phyloP scores from a whole-genome alignment of 306 rosid species.

The Aeschynomene evenia region DNA sequence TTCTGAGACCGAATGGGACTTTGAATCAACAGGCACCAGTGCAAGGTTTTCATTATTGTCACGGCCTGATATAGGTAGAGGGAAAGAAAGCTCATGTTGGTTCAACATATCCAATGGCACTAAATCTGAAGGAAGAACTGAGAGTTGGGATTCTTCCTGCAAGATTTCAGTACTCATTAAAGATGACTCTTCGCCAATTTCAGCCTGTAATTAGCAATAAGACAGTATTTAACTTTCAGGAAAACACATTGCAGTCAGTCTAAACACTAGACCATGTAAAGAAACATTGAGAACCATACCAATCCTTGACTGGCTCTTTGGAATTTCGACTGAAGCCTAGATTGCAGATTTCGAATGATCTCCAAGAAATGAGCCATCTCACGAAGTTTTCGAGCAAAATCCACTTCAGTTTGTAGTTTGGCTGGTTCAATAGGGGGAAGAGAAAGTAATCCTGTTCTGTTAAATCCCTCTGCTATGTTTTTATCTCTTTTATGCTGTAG shows the following conservation, averaged over 20 bases:
- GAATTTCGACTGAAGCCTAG: constrained; percentile 63
- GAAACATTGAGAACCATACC: constrained; percentile 48
- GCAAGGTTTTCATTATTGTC: constrained; percentile 54
- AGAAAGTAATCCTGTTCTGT: constrained; percentile 42
- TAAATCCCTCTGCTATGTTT: constrained; percentile 36
- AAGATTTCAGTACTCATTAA: constrained; percentile 41
- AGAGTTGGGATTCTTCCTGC: constrained; percentile 59
- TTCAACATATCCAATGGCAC: constrained; percentile 44
- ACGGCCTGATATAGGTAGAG: constrained; percentile 41
- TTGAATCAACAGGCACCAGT: constrained; percentile 48
- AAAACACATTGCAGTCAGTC: constrained; percentile 2
- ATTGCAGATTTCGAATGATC: constrained; percentile 80
- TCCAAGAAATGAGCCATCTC: constrained; percentile 95
- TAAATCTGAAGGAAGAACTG: constrained; percentile 48
- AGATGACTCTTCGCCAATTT: constrained; percentile 48
- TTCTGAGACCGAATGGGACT: constrained; percentile 48
- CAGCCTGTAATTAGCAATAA: constrained; percentile 53
- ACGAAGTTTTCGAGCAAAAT: constrained; percentile 56
- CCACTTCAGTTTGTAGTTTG: constrained; percentile 48
- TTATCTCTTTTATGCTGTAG: constrained; percentile 51
- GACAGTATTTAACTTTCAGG: constrained; percentile 24
- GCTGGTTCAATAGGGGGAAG: constrained; percentile 58
- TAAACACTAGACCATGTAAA: constrained; percentile 21
- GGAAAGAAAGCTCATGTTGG: constrained; percentile 58
- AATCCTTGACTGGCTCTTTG: constrained; percentile 71